A percentile compares a stretch with the other conserved stretches of the same genome.
These are phyloP conservation scores for Penicillium argentinense DNA, from an alignment of 495 filamentous ascomycete species.

Conservation along the genomic window DNA sequence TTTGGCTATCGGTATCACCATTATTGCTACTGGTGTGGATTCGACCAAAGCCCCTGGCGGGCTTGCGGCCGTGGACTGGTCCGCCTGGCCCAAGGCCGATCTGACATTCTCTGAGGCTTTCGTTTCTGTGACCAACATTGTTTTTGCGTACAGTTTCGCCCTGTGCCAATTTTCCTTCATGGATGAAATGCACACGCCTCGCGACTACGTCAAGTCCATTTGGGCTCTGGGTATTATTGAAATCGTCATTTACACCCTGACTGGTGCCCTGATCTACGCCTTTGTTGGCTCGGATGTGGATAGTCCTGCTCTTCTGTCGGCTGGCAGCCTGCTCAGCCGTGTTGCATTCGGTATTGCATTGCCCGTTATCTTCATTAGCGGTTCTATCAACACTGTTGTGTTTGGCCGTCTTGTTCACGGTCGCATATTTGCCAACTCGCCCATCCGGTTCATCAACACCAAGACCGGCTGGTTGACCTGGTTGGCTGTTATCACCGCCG, in stretches of 20 bases:
- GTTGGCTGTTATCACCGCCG: slow-evolving; percentile 46
- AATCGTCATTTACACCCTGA: slow-evolving; percentile 61
- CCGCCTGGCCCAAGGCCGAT: slow-evolving; percentile 22
- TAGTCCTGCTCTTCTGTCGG: slow-evolving; percentile 63
- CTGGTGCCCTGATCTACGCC: slow-evolving; percentile 61
- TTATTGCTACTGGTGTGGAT: slow-evolving; percentile 58
- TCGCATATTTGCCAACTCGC: slow-evolving; percentile 47
- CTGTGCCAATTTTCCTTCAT: slow-evolving; percentile 56
- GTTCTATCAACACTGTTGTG: slow-evolving; percentile 58
- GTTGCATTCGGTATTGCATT: slow-evolving; percentile 57
- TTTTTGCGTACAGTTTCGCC: slow-evolving; percentile 60
- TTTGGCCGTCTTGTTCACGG: slow-evolving; percentile 58
- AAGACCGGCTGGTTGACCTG: slow-evolving; percentile 49
- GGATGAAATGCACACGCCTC: slow-evolving; percentile 42
- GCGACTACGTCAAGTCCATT: slow-evolving; percentile 59
- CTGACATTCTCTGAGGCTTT: slow-evolving; percentile 34
- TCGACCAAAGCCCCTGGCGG: slow-evolving; percentile 24
- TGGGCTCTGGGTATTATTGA: slow-evolving; percentile 54
- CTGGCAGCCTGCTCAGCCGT: slow-evolving; percentile 55
- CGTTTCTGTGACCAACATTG: slow-evolving; percentile 63
- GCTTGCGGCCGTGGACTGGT: slow-evolving; percentile 28
- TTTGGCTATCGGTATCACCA: slow-evolving; percentile 60
- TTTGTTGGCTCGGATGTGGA: slow-evolving; percentile 60
- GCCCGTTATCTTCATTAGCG: slow-evolving; percentile 49
- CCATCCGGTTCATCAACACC: slow-evolving; percentile 36